These are phyloP conservation scores for Echinochloa phyllopogon DNA, from an alignment of 176 grass and related monocot species.

Conservation along the genomic window DNA sequence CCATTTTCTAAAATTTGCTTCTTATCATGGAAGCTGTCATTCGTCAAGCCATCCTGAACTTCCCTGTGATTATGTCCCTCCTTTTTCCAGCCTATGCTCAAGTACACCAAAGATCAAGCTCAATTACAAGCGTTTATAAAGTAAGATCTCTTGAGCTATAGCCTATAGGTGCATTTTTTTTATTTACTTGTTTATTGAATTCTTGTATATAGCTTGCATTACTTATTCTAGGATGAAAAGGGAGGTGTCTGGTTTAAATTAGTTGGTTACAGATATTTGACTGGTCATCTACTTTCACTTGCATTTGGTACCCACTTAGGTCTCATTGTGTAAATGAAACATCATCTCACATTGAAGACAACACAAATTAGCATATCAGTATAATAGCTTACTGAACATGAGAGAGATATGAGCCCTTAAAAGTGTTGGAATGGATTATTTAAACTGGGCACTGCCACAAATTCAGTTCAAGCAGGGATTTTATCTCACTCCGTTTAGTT, in stretches of 20 bases:
- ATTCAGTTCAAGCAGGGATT: not conserved
- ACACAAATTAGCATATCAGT: not conserved
- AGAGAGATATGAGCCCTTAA: not conserved
- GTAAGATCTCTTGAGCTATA: slow-evolving; percentile 41
- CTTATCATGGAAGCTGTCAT: slow-evolving; percentile 16
- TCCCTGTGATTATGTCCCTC: slow-evolving; percentile 18
- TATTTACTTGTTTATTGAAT: not conserved
- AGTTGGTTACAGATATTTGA: not conserved
- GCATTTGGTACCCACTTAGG: not conserved
- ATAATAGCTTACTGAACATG: not conserved
- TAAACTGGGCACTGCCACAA: not conserved
- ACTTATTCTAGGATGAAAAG: slow-evolving; percentile 11
- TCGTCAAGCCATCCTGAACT: slow-evolving; percentile 35
- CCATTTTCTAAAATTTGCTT: slow-evolving; percentile 15
- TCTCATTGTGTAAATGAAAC: slow-evolving; percentile 21
- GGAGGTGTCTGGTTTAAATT: not conserved
- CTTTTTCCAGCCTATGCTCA: slow-evolving; percentile 58
- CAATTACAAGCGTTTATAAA: slow-evolving; percentile 53
- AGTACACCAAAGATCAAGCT: slow-evolving; percentile 39
- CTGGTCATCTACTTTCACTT: not conserved
- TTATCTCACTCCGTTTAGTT: not conserved
- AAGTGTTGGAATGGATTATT: not conserved
- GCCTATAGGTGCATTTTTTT: slow-evolving; percentile 10
- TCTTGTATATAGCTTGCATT: slow-evolving; percentile 6
- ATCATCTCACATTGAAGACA: not conserved